Evolutionary conservation across 306 rosid genomes (phyloP).

Genomic region (Pachyrhizus erosus): DNA sequence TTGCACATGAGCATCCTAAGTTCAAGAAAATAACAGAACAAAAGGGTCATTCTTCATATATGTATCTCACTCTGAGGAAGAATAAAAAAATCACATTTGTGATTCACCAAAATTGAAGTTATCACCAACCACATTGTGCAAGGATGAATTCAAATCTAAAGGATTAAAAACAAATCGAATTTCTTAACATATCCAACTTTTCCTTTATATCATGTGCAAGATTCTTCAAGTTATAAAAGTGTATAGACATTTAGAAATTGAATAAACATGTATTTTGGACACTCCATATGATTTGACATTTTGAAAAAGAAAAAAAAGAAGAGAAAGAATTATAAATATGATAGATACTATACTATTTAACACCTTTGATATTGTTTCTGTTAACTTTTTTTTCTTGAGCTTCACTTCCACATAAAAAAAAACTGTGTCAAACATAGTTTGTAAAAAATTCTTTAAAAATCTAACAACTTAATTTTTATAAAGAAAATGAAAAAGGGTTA

Average conservation of each 20-base stretch:
- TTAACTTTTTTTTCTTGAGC: too few species aligned
- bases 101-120: background rate
- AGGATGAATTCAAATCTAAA: background rate
- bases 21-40: background rate
- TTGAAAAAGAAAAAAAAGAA: too few species aligned
- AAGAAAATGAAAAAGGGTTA: too few species aligned
- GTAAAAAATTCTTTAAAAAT: too few species aligned
- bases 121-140: background rate
- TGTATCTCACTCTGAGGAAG: background rate
- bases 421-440: too few species aligned
- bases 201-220: background rate
- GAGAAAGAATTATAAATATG: too few species aligned
- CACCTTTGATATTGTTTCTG: too few species aligned
- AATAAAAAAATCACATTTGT: background rate
- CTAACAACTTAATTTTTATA: too few species aligned
- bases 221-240: background rate
- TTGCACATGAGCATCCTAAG: constrained; percentile 64
- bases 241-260: background rate
- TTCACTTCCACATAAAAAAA: too few species aligned
- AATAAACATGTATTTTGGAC: too few species aligned
- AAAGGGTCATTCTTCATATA: background rate
- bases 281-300: too few species aligned
- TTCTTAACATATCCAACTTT: background rate
- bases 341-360: too few species aligned
- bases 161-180: background rate